These are phyloP conservation scores for Hyphopichia wangnamkhiaoensis DNA, from an alignment of 1,139 yeast species.

Conservation along the genomic window DNA sequence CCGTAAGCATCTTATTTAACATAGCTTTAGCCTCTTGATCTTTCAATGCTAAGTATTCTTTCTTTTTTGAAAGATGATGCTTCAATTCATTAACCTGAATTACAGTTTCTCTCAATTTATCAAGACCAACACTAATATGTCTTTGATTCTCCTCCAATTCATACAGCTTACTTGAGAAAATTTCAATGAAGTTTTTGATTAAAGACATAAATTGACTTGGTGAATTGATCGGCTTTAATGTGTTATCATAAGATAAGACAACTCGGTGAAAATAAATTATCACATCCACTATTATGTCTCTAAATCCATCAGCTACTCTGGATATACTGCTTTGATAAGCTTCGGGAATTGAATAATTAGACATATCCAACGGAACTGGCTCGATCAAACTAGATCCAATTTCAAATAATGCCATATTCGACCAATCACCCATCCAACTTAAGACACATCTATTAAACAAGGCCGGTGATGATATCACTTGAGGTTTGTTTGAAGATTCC, in stretches of 20 bases:
- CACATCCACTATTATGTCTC: conserved; percentile 51
- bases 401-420: conserved; percentile 46
- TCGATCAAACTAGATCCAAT: conserved; percentile 49
- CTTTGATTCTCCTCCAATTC: conserved; percentile 68
- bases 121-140: conserved; percentile 73
- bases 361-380: conserved; percentile 53
- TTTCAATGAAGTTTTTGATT: conserved; percentile 44
- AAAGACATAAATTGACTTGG: conserved; percentile 57
- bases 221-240: conserved; percentile 21
- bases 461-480: conserved; percentile 80
- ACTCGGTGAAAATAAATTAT: conserved; percentile 49
- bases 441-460: conserved; percentile 87
- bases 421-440: conserved; percentile 91
- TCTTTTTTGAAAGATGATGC: conserved; percentile 54
- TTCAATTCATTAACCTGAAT: conserved; percentile 67
- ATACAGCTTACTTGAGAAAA: conserved; percentile 45
- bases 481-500: conserved; percentile 30
- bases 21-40: conserved; percentile 70
- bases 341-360: conserved; percentile 36
- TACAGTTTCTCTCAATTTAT: conserved; percentile 76
- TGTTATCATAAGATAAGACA: conserved; percentile 13
- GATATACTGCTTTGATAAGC: conserved; percentile 15
- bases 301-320: conserved; percentile 20
- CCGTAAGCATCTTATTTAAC: conserved; percentile 75
- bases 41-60: conserved; percentile 49